phyloP scores from a whole-genome alignment of 805 yeast species.

The Metschnikowia noctiluminum region DNA sequence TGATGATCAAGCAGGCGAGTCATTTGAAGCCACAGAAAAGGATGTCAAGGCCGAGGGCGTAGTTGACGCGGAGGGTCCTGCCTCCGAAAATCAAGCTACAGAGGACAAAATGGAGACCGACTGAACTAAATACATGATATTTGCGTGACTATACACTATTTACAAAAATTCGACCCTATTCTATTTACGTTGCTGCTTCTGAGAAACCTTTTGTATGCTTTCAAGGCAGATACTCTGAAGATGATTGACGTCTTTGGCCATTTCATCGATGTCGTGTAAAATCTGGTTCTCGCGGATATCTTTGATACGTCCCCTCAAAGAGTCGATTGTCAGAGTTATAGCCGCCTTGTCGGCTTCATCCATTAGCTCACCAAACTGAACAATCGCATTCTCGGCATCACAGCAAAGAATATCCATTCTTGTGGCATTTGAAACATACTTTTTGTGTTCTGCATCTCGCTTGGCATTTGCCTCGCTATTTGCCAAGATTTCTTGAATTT shows the following conservation, averaged over 20 bases:
- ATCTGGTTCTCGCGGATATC: slow-evolving; percentile 32
- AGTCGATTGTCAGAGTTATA: slow-evolving; percentile 19
- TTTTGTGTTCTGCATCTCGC: slow-evolving; percentile 55
- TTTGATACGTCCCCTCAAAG: slow-evolving; percentile 26
- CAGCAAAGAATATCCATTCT: slow-evolving; percentile 74
- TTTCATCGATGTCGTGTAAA: slow-evolving; percentile 30
- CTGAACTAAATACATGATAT: slow-evolving; percentile 12
- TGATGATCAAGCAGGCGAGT: slow-evolving; percentile 15
- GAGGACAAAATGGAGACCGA: slow-evolving; percentile 43
- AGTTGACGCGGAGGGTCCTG: slow-evolving; percentile 12
- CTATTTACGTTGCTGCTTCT: slow-evolving; percentile 25
- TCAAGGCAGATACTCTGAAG: slow-evolving; percentile 37
- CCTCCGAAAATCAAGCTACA: slow-evolving; percentile 12
- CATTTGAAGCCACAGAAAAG: slow-evolving; percentile 10
- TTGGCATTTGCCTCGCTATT: slow-evolving; percentile 65
- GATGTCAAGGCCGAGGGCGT: slow-evolving; percentile 1
- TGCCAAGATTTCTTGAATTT: slow-evolving; percentile 57
- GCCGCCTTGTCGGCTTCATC: slow-evolving; percentile 44
- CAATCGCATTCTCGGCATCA: slow-evolving; percentile 84
- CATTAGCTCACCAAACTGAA: slow-evolving; percentile 58
- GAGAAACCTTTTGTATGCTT: slow-evolving; percentile 40
- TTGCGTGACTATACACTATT: neutral
- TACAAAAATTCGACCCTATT: no score
- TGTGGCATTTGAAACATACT: slow-evolving; percentile 68
- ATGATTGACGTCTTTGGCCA: slow-evolving; percentile 35